Percentiles rank a stretch among this genome's conserved stretches.
These are phyloP conservation scores for Gracilariopsis chorda DNA, from an alignment of 23 red algal genomes.

Conservation along the genomic window DNA sequence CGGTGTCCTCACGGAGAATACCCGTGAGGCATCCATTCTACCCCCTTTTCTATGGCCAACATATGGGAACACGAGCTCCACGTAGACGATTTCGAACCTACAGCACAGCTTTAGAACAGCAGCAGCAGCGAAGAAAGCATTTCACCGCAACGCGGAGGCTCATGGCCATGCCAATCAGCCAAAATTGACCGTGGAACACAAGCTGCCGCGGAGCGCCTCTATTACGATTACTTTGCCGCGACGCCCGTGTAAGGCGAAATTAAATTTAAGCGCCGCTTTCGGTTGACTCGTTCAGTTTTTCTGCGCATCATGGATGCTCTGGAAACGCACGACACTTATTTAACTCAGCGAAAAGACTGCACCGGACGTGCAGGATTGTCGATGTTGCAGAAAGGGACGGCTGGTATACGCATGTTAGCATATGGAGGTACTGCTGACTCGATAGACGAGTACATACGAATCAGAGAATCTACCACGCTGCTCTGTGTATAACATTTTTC, in stretches of 20 bases:
- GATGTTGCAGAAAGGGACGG: background rate
- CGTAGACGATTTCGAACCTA: too few relatives aligned
- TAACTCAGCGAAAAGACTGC: background rate
- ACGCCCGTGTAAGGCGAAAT: background rate
- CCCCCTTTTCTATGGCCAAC: too few relatives aligned
- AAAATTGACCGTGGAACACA: too few relatives aligned
- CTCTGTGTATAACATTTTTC: background rate
- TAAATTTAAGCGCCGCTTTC: background rate
- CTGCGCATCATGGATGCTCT: background rate
- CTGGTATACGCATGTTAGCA: background rate
- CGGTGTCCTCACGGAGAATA: too few relatives aligned
- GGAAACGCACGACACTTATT: background rate
- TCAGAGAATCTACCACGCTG: background rate
- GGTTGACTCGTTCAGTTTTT: background rate
- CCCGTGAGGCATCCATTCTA: too few relatives aligned
- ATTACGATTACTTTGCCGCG: slow-evolving; percentile 10
- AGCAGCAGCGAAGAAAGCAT: background rate
- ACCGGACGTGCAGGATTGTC: background rate
- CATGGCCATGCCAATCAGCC: too few relatives aligned
- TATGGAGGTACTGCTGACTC: background rate
- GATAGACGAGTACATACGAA: background rate
- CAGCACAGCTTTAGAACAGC: too few relatives aligned
- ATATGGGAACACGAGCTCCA: too few relatives aligned
- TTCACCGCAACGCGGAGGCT: too few relatives aligned
- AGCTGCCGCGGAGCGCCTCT: too few relatives aligned